A percentile compares a stretch with the other conserved stretches of the same genome.
Conservation (phyloP, 495 filamentous ascomycete species). For the Trichocladium antarcticum region DNA sequence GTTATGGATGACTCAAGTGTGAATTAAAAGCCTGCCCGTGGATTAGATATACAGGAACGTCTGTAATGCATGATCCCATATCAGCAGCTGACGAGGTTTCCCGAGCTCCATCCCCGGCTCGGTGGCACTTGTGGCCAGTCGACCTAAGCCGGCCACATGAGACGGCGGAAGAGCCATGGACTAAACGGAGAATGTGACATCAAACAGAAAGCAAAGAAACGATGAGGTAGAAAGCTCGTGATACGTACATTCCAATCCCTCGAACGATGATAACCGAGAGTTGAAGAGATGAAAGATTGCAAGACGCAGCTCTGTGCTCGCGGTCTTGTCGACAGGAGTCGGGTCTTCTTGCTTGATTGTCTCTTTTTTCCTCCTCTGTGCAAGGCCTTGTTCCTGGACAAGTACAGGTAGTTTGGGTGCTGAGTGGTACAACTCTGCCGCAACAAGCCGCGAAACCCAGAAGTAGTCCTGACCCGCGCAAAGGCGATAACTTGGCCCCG, state of each 20-base stretch:
- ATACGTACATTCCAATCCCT: constrained; percentile 30
- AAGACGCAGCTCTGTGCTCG: constrained; percentile 27
- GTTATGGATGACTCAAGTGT: constrained; percentile 14
- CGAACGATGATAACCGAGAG: constrained; percentile 15
- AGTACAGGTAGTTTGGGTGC: constrained; percentile 5
- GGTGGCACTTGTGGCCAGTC: neutral
- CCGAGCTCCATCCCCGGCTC: neutral
- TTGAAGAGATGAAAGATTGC: constrained; percentile 16
- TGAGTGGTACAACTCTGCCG: neutral
- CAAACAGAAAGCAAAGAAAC: constrained; percentile 6
- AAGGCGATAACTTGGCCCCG: neutral
- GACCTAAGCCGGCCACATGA: neutral
- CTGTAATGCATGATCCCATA: constrained; percentile 12
- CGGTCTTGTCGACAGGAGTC: constrained; percentile 17
- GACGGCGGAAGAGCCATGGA: neutral
- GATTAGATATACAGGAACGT: constrained; percentile 28
- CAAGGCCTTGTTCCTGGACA: neutral
- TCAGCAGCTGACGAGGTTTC: constrained; percentile 16
- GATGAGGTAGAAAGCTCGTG: constrained; percentile 16
- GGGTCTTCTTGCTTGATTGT: neutral
- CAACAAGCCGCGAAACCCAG: neutral
- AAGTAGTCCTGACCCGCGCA: too few species aligned
- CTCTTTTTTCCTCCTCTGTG: constrained; percentile 2
- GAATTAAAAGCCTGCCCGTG: constrained; percentile 22
- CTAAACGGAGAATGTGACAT: neutral